Evolutionary conservation across 768 basidiomycete genomes (phyloP), one percentile per base, ranked within the genome.

Genomic region (Chalciporus sphaerocephalus): DNA sequence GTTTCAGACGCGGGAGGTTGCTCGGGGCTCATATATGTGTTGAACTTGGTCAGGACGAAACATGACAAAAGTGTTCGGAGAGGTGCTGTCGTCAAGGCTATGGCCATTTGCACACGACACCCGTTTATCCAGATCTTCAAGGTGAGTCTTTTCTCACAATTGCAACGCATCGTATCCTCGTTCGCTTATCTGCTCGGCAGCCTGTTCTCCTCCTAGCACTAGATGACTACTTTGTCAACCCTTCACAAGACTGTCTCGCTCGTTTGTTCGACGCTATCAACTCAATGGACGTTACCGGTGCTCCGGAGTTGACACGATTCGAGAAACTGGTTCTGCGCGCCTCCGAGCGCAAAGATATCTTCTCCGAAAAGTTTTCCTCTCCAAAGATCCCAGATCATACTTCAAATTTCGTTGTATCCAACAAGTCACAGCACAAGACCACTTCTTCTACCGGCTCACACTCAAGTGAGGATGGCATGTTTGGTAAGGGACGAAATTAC

Each of bases 71-170:
- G 77, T 0, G 76, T 85, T 58, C 76, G 88, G 60, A 76, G 94
- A 70, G 94, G 94, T 42, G 94, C 94, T 0, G 80, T 88, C 49
- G 92, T 96, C 47, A 90, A 96, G 68, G 93, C 94, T 2, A 77
- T 97, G 69, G 94, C 94, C 18, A 88, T 97, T 50, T 93, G 89
- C 61, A 94, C 92, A 1, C 81, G 85, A 25, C 87, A 93, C 67
- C 92, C 94, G 0, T 96, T 87, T 64, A 92, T 97, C 47, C 92
- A 96, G 57, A 89, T 96, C 54, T 96, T 92, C 78, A 93, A 95
- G 78, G 92, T 85, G 46, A 50, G 73, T 54, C 3, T 32, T 5
- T 32, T n/a, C n/a, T 22, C 25, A 11, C 38, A 24, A 17, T 42
- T 10, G 20, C 40, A 6, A 24, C 24, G 17, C 16, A 18, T 34